These are phyloP conservation scores for Colletotrichum sp. DNA, from an alignment of 2,329 filamentous ascomycete species.

Conservation along the genomic window DNA sequence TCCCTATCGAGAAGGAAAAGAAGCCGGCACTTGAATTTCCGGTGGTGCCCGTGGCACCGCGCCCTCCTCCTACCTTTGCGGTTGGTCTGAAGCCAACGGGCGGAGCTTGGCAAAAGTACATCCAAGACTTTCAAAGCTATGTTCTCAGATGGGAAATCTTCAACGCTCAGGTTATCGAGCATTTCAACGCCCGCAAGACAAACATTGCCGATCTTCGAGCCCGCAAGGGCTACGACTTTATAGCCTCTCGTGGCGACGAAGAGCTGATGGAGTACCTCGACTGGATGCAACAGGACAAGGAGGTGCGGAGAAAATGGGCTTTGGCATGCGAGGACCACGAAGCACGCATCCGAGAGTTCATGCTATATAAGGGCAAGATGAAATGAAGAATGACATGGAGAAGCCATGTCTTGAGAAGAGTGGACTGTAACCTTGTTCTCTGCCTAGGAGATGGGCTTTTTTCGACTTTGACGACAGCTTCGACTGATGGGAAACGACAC, in stretches of 20 bases:
- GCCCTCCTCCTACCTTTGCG: slow-evolving; percentile 46
- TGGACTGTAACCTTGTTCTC: neutral
- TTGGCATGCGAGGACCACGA: slow-evolving; percentile 65
- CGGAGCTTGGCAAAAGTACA: slow-evolving; percentile 55
- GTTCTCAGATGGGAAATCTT: slow-evolving; percentile 46
- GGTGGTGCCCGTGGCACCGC: slow-evolving; percentile 52
- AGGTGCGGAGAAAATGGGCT: slow-evolving; percentile 65
- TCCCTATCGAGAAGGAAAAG: slow-evolving; percentile 39
- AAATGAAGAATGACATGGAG: slow-evolving; percentile 27
- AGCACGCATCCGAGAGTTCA: slow-evolving; percentile 61
- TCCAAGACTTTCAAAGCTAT: slow-evolving; percentile 58
- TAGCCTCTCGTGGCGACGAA: slow-evolving; percentile 43
- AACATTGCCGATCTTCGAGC: slow-evolving; percentile 42
- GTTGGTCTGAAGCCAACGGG: slow-evolving; percentile 47
- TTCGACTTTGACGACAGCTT: slow-evolving; percentile 16
- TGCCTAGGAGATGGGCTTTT: neutral
- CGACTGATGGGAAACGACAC: slow-evolving; percentile 13
- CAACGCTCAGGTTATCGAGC: slow-evolving; percentile 57
- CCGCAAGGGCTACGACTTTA: slow-evolving; percentile 49
- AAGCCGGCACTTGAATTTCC: slow-evolving; percentile 50
- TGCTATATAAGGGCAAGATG: slow-evolving; percentile 51
- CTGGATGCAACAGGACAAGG: slow-evolving; percentile 68
- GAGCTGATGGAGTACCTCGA: slow-evolving; percentile 63
- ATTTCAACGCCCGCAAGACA: slow-evolving; percentile 58
- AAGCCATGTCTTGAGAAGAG: neutral